A percentile compares a stretch with the other conserved stretches of the same genome.
Evolutionary conservation across 2,329 filamentous ascomycete species (phyloP).

Genomic region (Passalora sequoiae): DNA sequence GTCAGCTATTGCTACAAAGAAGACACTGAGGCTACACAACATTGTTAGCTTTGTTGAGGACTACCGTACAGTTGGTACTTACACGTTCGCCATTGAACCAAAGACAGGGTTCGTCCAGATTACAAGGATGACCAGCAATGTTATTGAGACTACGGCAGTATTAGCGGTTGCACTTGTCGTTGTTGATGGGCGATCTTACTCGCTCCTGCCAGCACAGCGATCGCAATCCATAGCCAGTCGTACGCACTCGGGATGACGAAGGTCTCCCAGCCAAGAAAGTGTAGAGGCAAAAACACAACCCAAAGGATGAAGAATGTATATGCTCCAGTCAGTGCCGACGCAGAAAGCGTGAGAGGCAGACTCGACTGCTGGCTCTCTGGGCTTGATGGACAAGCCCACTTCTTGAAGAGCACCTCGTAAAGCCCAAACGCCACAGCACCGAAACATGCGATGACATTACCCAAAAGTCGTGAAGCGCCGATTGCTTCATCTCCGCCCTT

Average conservation of each 20-base stretch:
- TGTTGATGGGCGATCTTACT: slow-evolving; percentile 14
- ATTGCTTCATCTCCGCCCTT: slow-evolving; percentile 16
- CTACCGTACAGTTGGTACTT: slow-evolving; percentile 5
- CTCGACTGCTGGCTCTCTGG: slow-evolving; percentile 24
- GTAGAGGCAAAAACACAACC: slow-evolving; percentile 28
- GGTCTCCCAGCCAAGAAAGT: slow-evolving; percentile 28
- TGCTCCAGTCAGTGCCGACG: slow-evolving; percentile 30
- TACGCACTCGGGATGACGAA: slow-evolving; percentile 27
- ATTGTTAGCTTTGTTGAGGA: slow-evolving; percentile 10
- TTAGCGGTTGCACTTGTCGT: too few relatives aligned
- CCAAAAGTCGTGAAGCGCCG: slow-evolving; percentile 27
- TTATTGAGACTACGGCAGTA: slow-evolving; percentile 27
- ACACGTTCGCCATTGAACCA: slow-evolving; percentile 32
- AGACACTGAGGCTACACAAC: slow-evolving; percentile 24
- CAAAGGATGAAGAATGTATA: slow-evolving; percentile 30
- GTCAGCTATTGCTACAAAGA: slow-evolving; percentile 33
- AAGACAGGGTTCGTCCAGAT: slow-evolving; percentile 35
- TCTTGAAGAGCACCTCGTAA: slow-evolving; percentile 35
- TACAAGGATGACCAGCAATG: slow-evolving; percentile 29
- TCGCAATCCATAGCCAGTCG: slow-evolving; percentile 27
- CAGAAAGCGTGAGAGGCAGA: slow-evolving; percentile 30
- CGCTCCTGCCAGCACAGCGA: slow-evolving; percentile 29
- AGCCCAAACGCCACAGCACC: slow-evolving; percentile 33
- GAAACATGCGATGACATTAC: slow-evolving; percentile 30
- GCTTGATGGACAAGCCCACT: slow-evolving; percentile 30